Percentiles rank a stretch among this genome's conserved stretches.
phyloP scores from a whole-genome alignment of 129 eudicot species.

The Chrysanthemum lavandulifolium region DNA sequence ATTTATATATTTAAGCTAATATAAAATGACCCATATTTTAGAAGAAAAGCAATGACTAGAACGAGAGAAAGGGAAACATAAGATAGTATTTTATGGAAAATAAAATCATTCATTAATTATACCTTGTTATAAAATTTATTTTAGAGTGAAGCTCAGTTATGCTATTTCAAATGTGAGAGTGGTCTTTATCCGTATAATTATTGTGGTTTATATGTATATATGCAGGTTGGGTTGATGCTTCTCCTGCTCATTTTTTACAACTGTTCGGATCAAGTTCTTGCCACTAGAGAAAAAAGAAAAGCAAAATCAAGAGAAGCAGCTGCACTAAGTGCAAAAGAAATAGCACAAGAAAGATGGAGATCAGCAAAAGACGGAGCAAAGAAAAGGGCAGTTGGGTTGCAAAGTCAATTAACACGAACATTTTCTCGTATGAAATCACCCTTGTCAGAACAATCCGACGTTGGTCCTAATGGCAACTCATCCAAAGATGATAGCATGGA shows the following conservation, averaged over 20 bases:
- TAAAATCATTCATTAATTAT: too few species aligned
- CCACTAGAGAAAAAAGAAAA: conserved; percentile 59
- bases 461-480: conserved; percentile 32
- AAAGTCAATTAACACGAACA: conserved; percentile 54
- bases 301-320: conserved; percentile 96
- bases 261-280: conserved; percentile 76
- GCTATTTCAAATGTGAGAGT: too few species aligned
- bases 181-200: neutral
- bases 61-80: too few species aligned
- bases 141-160: too few species aligned
- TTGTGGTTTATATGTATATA: conserved; percentile 4
- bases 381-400: conserved; percentile 50
- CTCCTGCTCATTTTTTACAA: conserved; percentile 75
- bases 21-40: too few species aligned
- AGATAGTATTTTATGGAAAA: too few species aligned
- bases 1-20: too few species aligned
- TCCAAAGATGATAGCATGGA: conserved; percentile 45
- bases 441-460: conserved; percentile 31
- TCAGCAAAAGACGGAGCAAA: conserved; percentile 68
- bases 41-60: too few species aligned
- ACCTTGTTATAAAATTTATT: too few species aligned
- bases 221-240: conserved; percentile 67
- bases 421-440: conserved; percentile 61
- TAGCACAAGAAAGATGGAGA: conserved; percentile 73
- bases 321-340: conserved; percentile 75